Base-by-base conservation (phyloP, 2,329 filamentous ascomycete genomes). In the Fusarium compactum region DNA sequence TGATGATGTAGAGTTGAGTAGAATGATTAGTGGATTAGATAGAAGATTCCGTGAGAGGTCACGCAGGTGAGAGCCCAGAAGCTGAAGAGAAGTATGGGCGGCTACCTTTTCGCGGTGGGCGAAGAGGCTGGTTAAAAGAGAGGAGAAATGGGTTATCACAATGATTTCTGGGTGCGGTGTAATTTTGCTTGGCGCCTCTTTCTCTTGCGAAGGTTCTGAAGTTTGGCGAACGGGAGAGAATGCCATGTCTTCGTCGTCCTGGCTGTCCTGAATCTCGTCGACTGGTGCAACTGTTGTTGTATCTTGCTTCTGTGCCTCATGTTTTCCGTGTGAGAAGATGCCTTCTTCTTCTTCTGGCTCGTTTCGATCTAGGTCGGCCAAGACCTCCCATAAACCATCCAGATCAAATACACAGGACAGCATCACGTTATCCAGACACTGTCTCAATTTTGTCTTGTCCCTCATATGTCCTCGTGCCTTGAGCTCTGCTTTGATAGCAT, bases 381-480 rank as follows among this genome's bases (percentile, higher is more conserved):
- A 71, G 2, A 87, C 87, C 74, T 90, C 87, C 82, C 82, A 85
- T 20, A 90, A 70, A 0, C 89, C 89, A 47, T 89, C 83, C 14
- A 88, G 70, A 63, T 89, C 87, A 69, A 90, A 90, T 2, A 90
- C 83, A 25, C 85, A 81, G 25, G 86, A 86, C 29, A 90, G 80
- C 32, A 84, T 82, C 6, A 89, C 83, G 47, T 80, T 80, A 47
- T 86, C 84, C 6, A 91, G 78, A 60, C 80, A 82, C 5, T 73
- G 70, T 54, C 75, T 80, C 29, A 82, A 72, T 32, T 73, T 74
- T 10, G 30, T 56, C 50, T 64, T 74, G 7, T 70, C 61, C 47
- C 66, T 72, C 2, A 64, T 67, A 8, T 64, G 50, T 45, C 9
- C 69, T 70, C 67, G 4, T 24, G 52, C 29, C 64, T 67, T 45